These are phyloP conservation scores for Oryza glaberrima DNA, from an alignment of 176 grass and related monocot genomes.

Conservation along the genomic window DNA sequence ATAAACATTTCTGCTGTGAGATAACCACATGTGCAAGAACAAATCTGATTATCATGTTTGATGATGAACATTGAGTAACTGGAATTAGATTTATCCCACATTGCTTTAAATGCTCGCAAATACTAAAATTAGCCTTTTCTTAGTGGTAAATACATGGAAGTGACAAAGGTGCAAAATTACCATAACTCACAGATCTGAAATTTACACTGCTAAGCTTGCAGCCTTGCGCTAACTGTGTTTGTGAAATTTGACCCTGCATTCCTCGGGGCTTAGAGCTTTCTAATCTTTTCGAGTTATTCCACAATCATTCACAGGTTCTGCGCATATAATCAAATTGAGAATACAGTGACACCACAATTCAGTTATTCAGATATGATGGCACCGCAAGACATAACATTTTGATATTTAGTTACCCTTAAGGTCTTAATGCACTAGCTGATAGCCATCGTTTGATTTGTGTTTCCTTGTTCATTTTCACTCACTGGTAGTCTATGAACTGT, in stretches of 20 bases:
- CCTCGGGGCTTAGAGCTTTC: not conserved
- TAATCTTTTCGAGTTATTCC: not conserved
- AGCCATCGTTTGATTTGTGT: not conserved
- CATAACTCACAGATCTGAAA: not conserved
- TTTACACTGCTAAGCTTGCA: not conserved
- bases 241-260: not conserved
- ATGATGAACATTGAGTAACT: not conserved
- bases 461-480: not conserved
- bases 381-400: not conserved
- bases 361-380: slow-evolving; percentile 3
- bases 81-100: not conserved
- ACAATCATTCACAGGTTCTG: not conserved
- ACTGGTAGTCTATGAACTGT: not conserved
- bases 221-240: not conserved
- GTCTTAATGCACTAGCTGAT: not conserved
- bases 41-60: not conserved
- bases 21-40: not conserved
- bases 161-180: not conserved
- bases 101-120: not conserved
- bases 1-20: not conserved
- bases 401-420: not conserved
- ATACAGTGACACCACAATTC: not conserved
- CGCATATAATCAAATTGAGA: not conserved
- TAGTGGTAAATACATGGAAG: not conserved
- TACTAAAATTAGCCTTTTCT: not conserved